Percentiles rank a stretch among this genome's conserved stretches.
phyloP scores from a whole-genome alignment of 768 basidiomycete genomes.

The Pulveroboletus sp. region DNA sequence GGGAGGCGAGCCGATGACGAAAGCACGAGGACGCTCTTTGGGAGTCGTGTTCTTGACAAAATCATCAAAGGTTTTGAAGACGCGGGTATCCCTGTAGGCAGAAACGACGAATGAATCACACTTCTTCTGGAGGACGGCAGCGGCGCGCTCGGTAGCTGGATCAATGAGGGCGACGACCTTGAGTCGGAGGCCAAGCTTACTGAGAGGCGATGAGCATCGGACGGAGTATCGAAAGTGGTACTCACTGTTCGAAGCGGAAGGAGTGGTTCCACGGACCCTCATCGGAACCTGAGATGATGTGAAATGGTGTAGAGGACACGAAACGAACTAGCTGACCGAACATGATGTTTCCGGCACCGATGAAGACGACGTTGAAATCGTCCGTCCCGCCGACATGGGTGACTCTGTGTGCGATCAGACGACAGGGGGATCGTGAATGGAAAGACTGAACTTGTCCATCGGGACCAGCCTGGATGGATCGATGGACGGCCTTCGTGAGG shows the following conservation, averaged over 20 bases:
- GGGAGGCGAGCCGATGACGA: conserved; percentile 90
- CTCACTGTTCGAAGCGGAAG: conserved; percentile 84
- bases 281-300: conserved; percentile 56
- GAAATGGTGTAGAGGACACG: neutral
- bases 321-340: conserved; percentile 57
- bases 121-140: conserved; percentile 80
- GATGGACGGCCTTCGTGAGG: conserved; percentile 67
- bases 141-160: conserved; percentile 79
- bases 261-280: conserved; percentile 94
- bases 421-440: neutral
- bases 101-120: conserved; percentile 89
- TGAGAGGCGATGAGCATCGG: conserved; percentile 28
- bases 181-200: conserved; percentile 93
- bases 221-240: conserved; percentile 5
- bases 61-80: conserved; percentile 82
- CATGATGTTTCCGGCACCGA: conserved; percentile 98
- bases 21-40: conserved; percentile 67
- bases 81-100: conserved; percentile 85
- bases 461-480: conserved; percentile 72
- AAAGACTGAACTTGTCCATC: conserved; percentile 65
- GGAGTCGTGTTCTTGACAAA: conserved; percentile 68
- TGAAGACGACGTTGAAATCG: conserved; percentile 90
- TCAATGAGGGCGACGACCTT: conserved; percentile 95
- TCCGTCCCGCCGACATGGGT: conserved; percentile 55
- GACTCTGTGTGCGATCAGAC: conserved; percentile 34